A percentile compares a stretch with the other conserved stretches of the same genome.
Evolutionary conservation across 2,329 filamentous ascomycete species (phyloP).

Genomic region (Fusarium multiceps): DNA sequence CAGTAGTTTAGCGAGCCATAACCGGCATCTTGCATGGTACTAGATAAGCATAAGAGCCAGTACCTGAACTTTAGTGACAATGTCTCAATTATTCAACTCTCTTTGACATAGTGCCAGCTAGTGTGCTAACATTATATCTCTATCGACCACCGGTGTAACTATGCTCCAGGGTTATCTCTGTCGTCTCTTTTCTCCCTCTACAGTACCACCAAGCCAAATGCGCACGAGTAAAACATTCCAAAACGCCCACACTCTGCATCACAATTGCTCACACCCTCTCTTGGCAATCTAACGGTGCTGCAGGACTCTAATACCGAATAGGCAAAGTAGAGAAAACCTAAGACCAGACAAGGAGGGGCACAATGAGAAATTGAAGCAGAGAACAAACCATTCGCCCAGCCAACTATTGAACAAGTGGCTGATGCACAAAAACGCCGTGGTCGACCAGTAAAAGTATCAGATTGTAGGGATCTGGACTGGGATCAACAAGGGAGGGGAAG

Average conservation of each 20-base stretch:
- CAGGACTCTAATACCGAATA: conserved; percentile 27
- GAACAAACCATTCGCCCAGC: conserved; percentile 15
- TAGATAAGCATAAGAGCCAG: conserved; percentile 10
- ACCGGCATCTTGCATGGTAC: conserved; percentile 17
- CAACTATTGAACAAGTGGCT: conserved; percentile 33
- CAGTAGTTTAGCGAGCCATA: conserved; percentile 4
- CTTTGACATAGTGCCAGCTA: conserved; percentile 1
- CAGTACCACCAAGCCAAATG: conserved; percentile 14
- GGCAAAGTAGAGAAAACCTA: conserved; percentile 14
- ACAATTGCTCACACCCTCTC: conserved; percentile 22
- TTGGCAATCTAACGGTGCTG: conserved; percentile 32
- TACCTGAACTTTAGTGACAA: conserved; percentile 14
- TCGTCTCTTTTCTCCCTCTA: conserved; percentile 34
- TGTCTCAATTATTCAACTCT: conserved; percentile 6
- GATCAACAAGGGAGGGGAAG: conserved; percentile 6
- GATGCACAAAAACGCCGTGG: conserved; percentile 36
- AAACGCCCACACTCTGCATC: conserved; percentile 28
- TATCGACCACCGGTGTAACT: conserved; percentile 13
- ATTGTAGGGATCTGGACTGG: conserved; percentile 13
- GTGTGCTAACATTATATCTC: conserved; percentile 11
- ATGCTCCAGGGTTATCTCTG: conserved; percentile 6
- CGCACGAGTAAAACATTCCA: conserved; percentile 21
- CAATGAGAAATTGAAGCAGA: background rate
- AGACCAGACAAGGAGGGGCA: conserved; percentile 15
- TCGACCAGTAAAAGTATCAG: conserved; percentile 21